A percentile compares a stretch with the other conserved stretches of the same genome.
These are phyloP conservation scores for Trametes maxima DNA, from an alignment of 768 basidiomycete genomes.

Conservation along the genomic window DNA sequence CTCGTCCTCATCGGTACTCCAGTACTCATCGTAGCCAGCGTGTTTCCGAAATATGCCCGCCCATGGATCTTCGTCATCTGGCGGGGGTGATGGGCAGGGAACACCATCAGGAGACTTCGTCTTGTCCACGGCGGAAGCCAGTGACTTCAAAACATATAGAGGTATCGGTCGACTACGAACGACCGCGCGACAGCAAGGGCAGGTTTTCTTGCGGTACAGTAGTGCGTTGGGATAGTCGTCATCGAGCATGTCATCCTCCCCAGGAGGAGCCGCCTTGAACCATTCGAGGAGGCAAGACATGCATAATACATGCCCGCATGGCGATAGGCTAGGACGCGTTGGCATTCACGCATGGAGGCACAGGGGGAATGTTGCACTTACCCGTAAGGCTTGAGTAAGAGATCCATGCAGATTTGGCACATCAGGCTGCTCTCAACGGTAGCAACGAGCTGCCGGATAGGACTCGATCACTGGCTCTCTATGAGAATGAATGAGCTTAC, in stretches of 20 bases:
- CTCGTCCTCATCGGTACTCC: constrained; percentile 31
- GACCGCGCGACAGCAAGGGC: constrained; percentile 67
- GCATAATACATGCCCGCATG: constrained; percentile 82
- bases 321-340: constrained; percentile 52
- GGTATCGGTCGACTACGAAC: constrained; percentile 65
- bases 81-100: constrained; percentile 32
- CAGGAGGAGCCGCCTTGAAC: constrained; percentile 68
- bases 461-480: neutral
- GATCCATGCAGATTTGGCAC: constrained; percentile 81
- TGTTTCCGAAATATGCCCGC: constrained; percentile 60
- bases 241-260: constrained; percentile 47
- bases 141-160: constrained; percentile 66
- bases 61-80: constrained; percentile 64
- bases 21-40: constrained; percentile 31
- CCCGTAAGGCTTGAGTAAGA: constrained; percentile 66
- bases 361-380: constrained; percentile 38
- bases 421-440: constrained; percentile 61
- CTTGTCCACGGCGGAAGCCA: constrained; percentile 52
- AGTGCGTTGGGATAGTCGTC: constrained; percentile 47
- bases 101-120: constrained; percentile 36
- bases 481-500: constrained; percentile 34
- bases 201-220: constrained; percentile 64
- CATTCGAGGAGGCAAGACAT: constrained; percentile 72
- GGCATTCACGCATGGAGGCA: neutral
- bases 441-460: constrained; percentile 43